Conservation (phyloP, 1,284 basidiomycete genomes). For the Cutaneotrichosporon spelunceum region DNA sequence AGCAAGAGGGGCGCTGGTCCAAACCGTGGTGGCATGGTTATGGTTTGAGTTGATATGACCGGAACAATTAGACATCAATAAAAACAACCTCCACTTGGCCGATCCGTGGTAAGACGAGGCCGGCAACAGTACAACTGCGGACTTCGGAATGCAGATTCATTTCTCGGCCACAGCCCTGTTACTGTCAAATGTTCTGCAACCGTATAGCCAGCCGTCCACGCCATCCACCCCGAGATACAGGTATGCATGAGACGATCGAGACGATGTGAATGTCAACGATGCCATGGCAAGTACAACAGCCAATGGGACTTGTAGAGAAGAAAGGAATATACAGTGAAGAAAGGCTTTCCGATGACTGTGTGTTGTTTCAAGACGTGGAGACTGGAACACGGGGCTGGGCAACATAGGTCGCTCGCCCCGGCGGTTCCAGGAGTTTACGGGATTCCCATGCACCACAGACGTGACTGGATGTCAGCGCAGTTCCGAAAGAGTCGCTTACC, state of each 20-base stretch:
- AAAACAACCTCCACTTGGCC: not conserved
- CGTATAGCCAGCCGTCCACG: too few species aligned
- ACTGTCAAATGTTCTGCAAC: too few species aligned
- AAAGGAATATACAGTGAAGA: not conserved
- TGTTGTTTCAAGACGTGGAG: not conserved
- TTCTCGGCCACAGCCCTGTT: not conserved
- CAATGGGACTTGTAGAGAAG: not conserved
- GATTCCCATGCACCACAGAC: conserved; percentile 41
- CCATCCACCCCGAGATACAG: not conserved
- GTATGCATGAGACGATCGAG: conserved; percentile 2
- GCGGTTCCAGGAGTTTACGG: conserved; percentile 20
- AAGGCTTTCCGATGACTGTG: not conserved
- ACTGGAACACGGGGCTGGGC: not conserved
- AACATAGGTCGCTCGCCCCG: not conserved
- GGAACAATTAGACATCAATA: not conserved
- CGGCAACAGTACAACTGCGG: too few species aligned
- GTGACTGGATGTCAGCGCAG: conserved; percentile 24
- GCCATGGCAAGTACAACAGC: conserved; percentile 1
- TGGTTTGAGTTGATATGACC: not conserved
- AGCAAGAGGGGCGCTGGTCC: not conserved
- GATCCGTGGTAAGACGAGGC: too few species aligned
- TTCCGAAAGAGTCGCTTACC: conserved; percentile 22
- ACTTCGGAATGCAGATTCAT: not conserved
- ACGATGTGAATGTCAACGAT: not conserved
- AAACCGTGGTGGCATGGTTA: not conserved